These are phyloP conservation scores for Somion occarium DNA, from an alignment of 1,284 basidiomycete species.

Conservation along the genomic window DNA sequence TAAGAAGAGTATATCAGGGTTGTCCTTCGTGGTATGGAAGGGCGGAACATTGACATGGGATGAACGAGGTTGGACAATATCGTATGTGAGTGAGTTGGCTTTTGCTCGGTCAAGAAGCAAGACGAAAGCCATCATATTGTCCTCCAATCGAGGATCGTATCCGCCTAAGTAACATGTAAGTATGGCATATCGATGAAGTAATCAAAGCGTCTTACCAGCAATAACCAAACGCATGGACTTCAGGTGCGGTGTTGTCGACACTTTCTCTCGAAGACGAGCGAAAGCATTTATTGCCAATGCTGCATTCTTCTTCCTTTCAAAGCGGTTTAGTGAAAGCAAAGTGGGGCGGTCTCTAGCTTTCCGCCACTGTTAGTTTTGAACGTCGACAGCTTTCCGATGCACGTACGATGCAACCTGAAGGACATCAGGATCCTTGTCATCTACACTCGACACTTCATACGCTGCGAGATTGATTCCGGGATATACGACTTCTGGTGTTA, in stretches of 20 bases:
- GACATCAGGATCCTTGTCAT: slow-evolving; percentile 46
- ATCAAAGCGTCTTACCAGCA: slow-evolving; percentile 47
- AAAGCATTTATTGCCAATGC: slow-evolving; percentile 82
- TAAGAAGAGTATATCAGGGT: slow-evolving; percentile 74
- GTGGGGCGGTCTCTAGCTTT: slow-evolving; percentile 62
- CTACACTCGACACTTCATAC: slow-evolving; percentile 45
- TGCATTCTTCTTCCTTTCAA: slow-evolving; percentile 94
- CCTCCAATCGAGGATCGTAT: slow-evolving; percentile 66
- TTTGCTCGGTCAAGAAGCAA: slow-evolving; percentile 55
- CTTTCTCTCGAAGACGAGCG: slow-evolving; percentile 38
- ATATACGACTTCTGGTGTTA: slow-evolving; percentile 76
- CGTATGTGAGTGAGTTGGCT: slow-evolving; percentile 46
- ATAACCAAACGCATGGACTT: slow-evolving; percentile 59
- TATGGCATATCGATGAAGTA: background rate
- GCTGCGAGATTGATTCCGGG: slow-evolving; percentile 85
- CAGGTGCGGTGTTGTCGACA: slow-evolving; percentile 8
- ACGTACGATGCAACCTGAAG: slow-evolving; percentile 65
- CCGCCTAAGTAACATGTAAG: slow-evolving; percentile 37
- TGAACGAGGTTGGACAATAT: slow-evolving; percentile 41
- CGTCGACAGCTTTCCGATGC: background rate
- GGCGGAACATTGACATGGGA: slow-evolving; percentile 20
- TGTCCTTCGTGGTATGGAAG: slow-evolving; percentile 15
- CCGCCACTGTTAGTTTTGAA: background rate
- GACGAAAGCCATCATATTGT: slow-evolving; percentile 66
- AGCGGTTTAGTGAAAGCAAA: slow-evolving; percentile 89